Evolutionary conservation across 257 asterid genomes (phyloP), one percentile per base, ranked within the genome.

Genomic region (Leonotis leonurus): DNA sequence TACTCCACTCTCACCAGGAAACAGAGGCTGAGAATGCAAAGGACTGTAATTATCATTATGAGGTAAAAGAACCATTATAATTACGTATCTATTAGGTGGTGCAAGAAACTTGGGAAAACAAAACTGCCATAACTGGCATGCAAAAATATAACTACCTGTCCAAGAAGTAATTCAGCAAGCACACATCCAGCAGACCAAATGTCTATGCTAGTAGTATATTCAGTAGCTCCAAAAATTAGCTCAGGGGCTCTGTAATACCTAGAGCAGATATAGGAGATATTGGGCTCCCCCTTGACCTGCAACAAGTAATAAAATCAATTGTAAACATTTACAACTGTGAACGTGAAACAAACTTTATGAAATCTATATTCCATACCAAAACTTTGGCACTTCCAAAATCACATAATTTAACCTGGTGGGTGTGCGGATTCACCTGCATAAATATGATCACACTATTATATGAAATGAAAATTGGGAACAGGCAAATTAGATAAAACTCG

Each of bases 1-100:
- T 24, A 91, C 98, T 43, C 97, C 98, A 77, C 97, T 88, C 80
- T 91, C 98, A 60, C 98, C 98, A 51, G 98, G 97, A 83, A 91
- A 88, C 75, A 91, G 68, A 60, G 98, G 98, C 98, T 88, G 83
- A 64, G 64, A 65, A 72, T 49, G 63, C 50, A 66, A 67, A 63
- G 20, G 18, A 57, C 57, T 53, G 65, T 17, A 22, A 24, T 16
- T 12, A 69, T 13, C 20, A 25, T 54, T 24, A 60, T 44, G 40
- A 83, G 83, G 83, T 70, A 62, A 25, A 16, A 54, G n/a, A 61
- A 54, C 20, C 51, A 40, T 6, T 57, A 24, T 14, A 53, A 29
- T 60, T 25, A 49, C 36, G 52, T 24, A 12, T 33, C 36, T 41
- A 59, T 59, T 26, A 48, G 44, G 29, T 24, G 20, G 49, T 25